Evolutionary conservation across 441 rosid species (phyloP).

Genomic region (Adansonia rubrostipa): DNA sequence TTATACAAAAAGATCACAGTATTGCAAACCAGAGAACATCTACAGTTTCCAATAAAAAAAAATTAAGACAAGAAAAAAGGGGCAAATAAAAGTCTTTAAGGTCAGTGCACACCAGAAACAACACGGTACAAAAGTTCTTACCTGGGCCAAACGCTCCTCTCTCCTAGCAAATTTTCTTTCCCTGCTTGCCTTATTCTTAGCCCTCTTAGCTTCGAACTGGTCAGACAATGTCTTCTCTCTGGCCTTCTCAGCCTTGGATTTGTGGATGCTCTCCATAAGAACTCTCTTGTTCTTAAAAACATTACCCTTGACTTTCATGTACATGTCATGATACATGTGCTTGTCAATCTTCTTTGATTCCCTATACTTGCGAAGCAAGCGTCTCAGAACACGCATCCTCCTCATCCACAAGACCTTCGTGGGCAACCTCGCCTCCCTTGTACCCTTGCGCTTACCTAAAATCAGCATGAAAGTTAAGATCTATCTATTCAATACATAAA

Average conservation of each 20-base stretch:
- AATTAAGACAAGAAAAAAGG: neutral
- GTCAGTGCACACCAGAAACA: neutral
- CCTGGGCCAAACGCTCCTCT: constrained; percentile 57
- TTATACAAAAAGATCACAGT: neutral
- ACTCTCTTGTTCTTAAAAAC: constrained; percentile 73
- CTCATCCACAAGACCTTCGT: constrained; percentile 48
- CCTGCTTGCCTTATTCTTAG: constrained; percentile 49
- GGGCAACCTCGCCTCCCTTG: constrained; percentile 42
- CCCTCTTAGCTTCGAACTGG: constrained; percentile 58
- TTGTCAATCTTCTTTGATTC: constrained; percentile 57
- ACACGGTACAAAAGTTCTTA: neutral
- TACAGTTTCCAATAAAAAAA: neutral
- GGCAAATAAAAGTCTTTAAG: neutral
- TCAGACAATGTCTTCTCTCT: constrained; percentile 55
- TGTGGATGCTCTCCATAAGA: constrained; percentile 56
- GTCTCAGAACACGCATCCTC: constrained; percentile 64
- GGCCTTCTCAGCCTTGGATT: constrained; percentile 54
- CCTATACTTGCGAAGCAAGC: constrained; percentile 60
- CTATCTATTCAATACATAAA: neutral
- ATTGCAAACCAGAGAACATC: constrained; percentile 6
- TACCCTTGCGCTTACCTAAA: constrained; percentile 48
- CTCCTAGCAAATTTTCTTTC: constrained; percentile 62
- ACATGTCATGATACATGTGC: constrained; percentile 91
- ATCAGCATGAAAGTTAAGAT: neutral
- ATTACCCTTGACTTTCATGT: constrained; percentile 88